Evolutionary conservation across 169 alveolate genomes (phyloP).

Genomic region (Plasmodium falciparum): DNA sequence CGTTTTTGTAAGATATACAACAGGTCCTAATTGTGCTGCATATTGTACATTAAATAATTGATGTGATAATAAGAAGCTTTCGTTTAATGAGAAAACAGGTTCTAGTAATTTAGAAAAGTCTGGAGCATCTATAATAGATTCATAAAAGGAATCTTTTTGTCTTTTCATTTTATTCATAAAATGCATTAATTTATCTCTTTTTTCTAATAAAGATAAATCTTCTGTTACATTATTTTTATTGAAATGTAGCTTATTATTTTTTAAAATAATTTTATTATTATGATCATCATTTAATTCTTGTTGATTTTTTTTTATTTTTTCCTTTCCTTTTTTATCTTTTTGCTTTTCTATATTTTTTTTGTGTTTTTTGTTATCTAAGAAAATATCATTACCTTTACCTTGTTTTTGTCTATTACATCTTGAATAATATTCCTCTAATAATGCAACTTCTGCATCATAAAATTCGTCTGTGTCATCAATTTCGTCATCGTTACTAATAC

Average conservation of each 20-base stretch:
- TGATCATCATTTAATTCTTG: neutral
- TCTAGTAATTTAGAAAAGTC: slow-evolving; percentile 66
- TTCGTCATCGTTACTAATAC: slow-evolving; percentile 50
- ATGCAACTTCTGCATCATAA: slow-evolving; percentile 64
- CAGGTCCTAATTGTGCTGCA: slow-evolving; percentile 75
- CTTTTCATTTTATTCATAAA: slow-evolving; percentile 61
- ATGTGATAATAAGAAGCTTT: slow-evolving; percentile 59
- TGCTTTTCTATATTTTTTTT: no score
- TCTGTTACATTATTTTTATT: slow-evolving; percentile 3
- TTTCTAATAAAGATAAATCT: slow-evolving; percentile 1
- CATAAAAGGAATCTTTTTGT: slow-evolving; percentile 64
- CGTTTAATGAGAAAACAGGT: slow-evolving; percentile 58
- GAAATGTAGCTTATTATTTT: neutral
- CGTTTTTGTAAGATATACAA: slow-evolving; percentile 58
- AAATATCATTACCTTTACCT: neutral
- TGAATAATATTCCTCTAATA: slow-evolving; percentile 31
- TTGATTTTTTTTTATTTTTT: neutral
- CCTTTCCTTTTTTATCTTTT: no score
- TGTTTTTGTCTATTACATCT: neutral
- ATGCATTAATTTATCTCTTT: slow-evolving; percentile 43
- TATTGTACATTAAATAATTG: slow-evolving; percentile 60
- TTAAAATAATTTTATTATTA: slow-evolving; percentile 6
- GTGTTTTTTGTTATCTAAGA: neutral
- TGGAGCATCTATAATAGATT: slow-evolving; percentile 52
- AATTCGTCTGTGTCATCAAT: slow-evolving; percentile 62